These are phyloP conservation scores for Rhizophora apiculata DNA, from an alignment of 345 rosid species.

Conservation along the genomic window DNA sequence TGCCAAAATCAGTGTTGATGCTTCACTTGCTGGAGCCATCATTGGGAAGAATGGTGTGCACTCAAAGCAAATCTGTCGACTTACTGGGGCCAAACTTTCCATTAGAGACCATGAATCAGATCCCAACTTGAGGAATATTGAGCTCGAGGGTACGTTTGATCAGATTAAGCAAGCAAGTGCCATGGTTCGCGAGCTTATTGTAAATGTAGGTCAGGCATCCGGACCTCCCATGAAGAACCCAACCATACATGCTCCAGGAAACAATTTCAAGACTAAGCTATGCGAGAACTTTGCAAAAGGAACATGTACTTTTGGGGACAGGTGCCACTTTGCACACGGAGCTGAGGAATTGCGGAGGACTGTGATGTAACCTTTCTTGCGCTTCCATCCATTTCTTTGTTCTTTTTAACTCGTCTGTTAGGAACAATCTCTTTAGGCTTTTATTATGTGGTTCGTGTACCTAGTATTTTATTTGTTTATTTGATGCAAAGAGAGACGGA, in stretches of 20 bases:
- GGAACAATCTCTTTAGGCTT: background rate
- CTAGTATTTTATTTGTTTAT: background rate
- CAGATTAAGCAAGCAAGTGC: constrained; percentile 96
- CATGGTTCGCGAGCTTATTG: constrained; percentile 87
- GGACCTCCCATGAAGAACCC: constrained; percentile 37
- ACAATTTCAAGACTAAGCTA: constrained; percentile 76
- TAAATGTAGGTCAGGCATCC: constrained; percentile 51
- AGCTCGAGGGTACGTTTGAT: constrained; percentile 91
- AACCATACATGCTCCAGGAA: constrained; percentile 22
- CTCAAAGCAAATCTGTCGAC: constrained; percentile 84
- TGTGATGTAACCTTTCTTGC: constrained; percentile 13
- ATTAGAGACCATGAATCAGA: constrained; percentile 82
- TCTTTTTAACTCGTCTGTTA: background rate
- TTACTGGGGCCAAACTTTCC: constrained; percentile 85
- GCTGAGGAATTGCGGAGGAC: constrained; percentile 54
- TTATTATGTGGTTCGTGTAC: constrained; percentile 1
- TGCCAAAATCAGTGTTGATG: constrained; percentile 88
- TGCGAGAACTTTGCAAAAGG: constrained; percentile 79
- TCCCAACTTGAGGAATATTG: constrained; percentile 78
- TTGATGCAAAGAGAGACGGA: constrained; percentile 2
- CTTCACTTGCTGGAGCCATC: constrained; percentile 87
- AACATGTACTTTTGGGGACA: constrained; percentile 74
- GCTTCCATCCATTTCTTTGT: background rate
- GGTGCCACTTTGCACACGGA: constrained; percentile 95
- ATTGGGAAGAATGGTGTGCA: constrained; percentile 92